Evolutionary conservation across 192 early-diverging fungal genomes (phyloP).

Genomic region (Dispira parvispora): DNA sequence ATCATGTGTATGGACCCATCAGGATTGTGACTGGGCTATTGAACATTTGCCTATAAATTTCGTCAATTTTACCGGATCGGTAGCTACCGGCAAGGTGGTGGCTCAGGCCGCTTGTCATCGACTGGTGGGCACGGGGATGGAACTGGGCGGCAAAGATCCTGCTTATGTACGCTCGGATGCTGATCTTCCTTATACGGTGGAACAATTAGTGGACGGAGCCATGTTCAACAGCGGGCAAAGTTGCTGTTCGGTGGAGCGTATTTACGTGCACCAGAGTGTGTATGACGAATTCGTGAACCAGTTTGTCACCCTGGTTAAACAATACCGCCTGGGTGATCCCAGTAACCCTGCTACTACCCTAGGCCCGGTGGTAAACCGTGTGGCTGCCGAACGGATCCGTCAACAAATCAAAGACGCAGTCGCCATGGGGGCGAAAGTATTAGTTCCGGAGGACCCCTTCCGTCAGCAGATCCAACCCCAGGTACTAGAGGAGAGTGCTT

Average conservation of each 20-base stretch:
- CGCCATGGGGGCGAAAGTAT: slow-evolving; percentile 34
- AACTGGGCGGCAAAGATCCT: slow-evolving; percentile 75
- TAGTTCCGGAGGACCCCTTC: slow-evolving; percentile 40
- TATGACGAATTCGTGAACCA: slow-evolving; percentile 54
- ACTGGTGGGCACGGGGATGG: slow-evolving; percentile 40
- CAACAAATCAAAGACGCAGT: slow-evolving; percentile 46
- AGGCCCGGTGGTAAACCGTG: slow-evolving; percentile 54
- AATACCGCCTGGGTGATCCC: slow-evolving; percentile 55
- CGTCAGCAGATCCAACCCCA: slow-evolving; percentile 13
- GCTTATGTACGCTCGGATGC: slow-evolving; percentile 61
- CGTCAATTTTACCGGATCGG: slow-evolving; percentile 11
- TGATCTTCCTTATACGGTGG: slow-evolving; percentile 50
- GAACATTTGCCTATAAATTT: slow-evolving; percentile 10
- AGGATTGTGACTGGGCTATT: slow-evolving; percentile 9
- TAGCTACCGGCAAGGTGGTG: neutral
- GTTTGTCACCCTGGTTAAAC: slow-evolving; percentile 32
- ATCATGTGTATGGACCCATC: slow-evolving; percentile 9
- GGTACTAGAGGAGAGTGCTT: slow-evolving; percentile 30
- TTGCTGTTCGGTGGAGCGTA: slow-evolving; percentile 64
- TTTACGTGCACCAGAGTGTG: slow-evolving; percentile 56
- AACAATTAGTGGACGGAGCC: slow-evolving; percentile 61
- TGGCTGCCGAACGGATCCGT: slow-evolving; percentile 50
- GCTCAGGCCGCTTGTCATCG: neutral
- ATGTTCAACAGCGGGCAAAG: slow-evolving; percentile 71
- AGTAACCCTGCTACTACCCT: slow-evolving; percentile 38